A percentile compares a stretch with the other conserved stretches of the same genome.
phyloP scores from a whole-genome alignment of 805 yeast genomes.

The Barnettozyma vustinii region DNA sequence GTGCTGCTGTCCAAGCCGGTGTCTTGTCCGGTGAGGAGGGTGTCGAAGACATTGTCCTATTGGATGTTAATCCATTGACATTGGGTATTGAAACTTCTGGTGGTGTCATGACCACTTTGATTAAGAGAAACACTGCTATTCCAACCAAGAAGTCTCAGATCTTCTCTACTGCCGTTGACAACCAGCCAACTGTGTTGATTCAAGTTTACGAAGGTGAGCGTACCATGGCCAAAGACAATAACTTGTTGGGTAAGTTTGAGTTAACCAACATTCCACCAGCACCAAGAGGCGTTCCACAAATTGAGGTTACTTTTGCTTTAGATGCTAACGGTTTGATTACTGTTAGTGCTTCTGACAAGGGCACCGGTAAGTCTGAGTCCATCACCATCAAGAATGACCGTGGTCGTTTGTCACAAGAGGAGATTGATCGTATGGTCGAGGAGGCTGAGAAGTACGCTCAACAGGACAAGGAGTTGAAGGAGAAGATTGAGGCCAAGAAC shows the following conservation, averaged over 20 bases:
- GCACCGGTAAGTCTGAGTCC: conserved; percentile 88
- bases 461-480: conserved; percentile 79
- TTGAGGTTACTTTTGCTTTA: conserved; percentile 82
- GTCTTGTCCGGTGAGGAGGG: conserved; percentile 94
- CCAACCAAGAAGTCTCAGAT: conserved; percentile 95
- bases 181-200: conserved; percentile 91
- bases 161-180: conserved; percentile 93
- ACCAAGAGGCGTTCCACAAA: conserved; percentile 88
- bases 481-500: conserved; percentile 85
- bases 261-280: conserved; percentile 85
- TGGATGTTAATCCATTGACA: conserved; percentile 92
- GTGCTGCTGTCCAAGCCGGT: conserved; percentile 99
- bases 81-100: conserved; percentile 96
- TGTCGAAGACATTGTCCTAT: conserved; percentile 80
- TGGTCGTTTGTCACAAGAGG: conserved; percentile 91
- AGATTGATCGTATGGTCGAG: conserved; percentile 94
- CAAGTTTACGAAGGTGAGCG: conserved; percentile 97
- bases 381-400: conserved; percentile 90
- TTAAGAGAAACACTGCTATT: conserved; percentile 90
- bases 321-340: conserved; percentile 86
- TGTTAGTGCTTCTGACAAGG: conserved; percentile 86
- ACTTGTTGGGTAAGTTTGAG: conserved; percentile 81
- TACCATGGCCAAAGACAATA: conserved; percentile 90
- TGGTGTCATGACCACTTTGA: conserved; percentile 94
- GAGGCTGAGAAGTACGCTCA: conserved; percentile 95